Evolutionary conservation across 2,329 filamentous ascomycete species (phyloP), one percentile per base, ranked within the genome.

Genomic region (Hymenoscyphus albidus): DNA sequence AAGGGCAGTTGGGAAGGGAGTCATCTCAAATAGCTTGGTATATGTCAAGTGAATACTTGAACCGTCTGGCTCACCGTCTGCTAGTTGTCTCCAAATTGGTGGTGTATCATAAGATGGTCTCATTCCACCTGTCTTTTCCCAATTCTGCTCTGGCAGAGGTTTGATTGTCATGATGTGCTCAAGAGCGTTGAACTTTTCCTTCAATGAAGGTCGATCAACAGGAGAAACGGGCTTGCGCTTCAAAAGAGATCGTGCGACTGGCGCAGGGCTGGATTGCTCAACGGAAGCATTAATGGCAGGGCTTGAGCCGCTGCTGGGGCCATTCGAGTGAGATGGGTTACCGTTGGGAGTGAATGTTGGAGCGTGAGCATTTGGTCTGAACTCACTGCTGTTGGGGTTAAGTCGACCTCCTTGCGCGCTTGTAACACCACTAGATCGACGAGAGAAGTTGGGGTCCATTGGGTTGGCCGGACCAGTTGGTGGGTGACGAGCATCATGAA

Each of bases 321-420:
- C 35, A 35, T 54, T 54, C 48, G 48, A 54, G 48, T 54, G 22
- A 18, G 48, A 12, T 22, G 22, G 48, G 58, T 80, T 76, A 56
- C 77, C 78, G 59, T 79, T 91, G 5, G 91, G 94, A 70, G 88
- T 94, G 78, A 99, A 98, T 1, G 89, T 83, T 56, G 85, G 84
- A 0, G 93, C 93, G 67, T 89, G 89, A 4, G 91, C 88, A 72
- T 89, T 96, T 18, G 94, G 95, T 69, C 90, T 88, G 78, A 97
- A 98, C 73, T 97, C 93, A 74, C 85, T 82, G 70, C 82, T 88
- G 71, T 86, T 87, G 6, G 86, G 86, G 68, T 89, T 89, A 70
- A 89, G 74, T 75, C 87, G 86, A 57, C 80, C 80, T 3, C 80
- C 79, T 71, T 85, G 78, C 61, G 84, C 84, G 55, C 78, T 78